Evolutionary conservation across 768 basidiomycete species (phyloP).

Genomic region (Tephrocybe rancida): DNA sequence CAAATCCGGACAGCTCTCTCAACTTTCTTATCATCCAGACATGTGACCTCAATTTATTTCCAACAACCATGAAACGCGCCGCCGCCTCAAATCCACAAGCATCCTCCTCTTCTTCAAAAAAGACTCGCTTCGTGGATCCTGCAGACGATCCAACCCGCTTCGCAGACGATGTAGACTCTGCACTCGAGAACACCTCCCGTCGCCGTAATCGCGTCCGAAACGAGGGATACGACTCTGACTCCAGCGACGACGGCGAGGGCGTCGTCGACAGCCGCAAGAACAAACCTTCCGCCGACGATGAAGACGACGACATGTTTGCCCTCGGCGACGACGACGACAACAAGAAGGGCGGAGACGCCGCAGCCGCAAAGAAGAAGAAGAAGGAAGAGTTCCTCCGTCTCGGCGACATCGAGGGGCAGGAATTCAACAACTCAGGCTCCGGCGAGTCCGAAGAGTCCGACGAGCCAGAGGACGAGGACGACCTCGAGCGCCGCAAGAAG

Average conservation of each 20-base stretch:
- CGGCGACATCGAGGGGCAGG: constrained; percentile 97
- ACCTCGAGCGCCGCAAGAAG: constrained; percentile 72
- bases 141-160: constrained; percentile 75
- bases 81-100: constrained; percentile 25
- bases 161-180: constrained; percentile 75
- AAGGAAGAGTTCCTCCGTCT: constrained; percentile 79
- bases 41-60: constrained; percentile 9
- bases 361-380: constrained; percentile 54
- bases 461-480: constrained; percentile 76
- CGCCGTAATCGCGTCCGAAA: constrained; percentile 75
- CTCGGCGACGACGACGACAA: constrained; percentile 59
- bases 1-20: neutral
- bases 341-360: constrained; percentile 35
- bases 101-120: constrained; percentile 44
- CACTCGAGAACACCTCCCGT: constrained; percentile 66
- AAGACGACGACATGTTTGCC: constrained; percentile 80
- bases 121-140: constrained; percentile 80
- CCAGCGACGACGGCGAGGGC: constrained; percentile 93
- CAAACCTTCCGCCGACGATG: constrained; percentile 46
- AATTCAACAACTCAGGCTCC: constrained; percentile 61
- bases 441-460: constrained; percentile 40
- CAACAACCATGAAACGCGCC: constrained; percentile 36
- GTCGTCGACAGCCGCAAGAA: constrained; percentile 82
- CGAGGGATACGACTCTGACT: constrained; percentile 92
- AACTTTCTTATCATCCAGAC: neutral